These are phyloP conservation scores for Mucor sp. DNA, from an alignment of 371 early-diverging fungal genomes.

Conservation along the genomic window DNA sequence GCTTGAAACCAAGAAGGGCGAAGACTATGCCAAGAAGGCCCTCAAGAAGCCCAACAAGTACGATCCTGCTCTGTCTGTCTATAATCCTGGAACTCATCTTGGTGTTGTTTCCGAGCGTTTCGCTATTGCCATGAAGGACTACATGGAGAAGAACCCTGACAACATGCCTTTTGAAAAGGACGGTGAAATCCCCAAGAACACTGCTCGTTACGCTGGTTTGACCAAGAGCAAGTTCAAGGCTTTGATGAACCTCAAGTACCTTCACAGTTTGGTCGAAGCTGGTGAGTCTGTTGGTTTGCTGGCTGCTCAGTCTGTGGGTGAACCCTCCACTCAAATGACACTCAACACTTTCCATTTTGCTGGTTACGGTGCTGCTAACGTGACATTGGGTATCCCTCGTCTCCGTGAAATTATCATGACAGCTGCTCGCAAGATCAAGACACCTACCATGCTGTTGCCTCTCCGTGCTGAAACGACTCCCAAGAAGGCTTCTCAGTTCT, in stretches of 20 bases:
- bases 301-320: conserved; percentile 99
- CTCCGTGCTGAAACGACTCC: conserved; percentile 66
- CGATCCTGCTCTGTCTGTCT: conserved; percentile 80
- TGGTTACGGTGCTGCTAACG: conserved; percentile 99
- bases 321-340: conserved; percentile 99
- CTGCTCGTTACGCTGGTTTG: conserved; percentile 55
- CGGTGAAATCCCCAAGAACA: conserved; percentile 52
- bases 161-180: conserved; percentile 57
- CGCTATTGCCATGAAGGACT: conserved; percentile 66
- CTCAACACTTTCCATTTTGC: conserved; percentile 99
- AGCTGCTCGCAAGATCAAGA: conserved; percentile 93
- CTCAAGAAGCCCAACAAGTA: conserved; percentile 75
- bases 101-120: conserved; percentile 94
- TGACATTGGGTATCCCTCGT: conserved; percentile 99
- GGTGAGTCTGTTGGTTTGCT: conserved; percentile 99
- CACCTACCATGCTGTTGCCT: conserved; percentile 94
- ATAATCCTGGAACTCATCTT: conserved; percentile 81
- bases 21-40: conserved; percentile 78
- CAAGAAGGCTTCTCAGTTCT: conserved; percentile 62
- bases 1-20: conserved; percentile 81
- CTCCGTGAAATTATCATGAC: conserved; percentile 99
- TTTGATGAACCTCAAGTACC: conserved; percentile 93
- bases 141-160: conserved; percentile 72
- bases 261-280: conserved; percentile 93
- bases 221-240: conserved; percentile 78